Percentiles rank a stretch among this genome's conserved stretches.
phyloP scores from a whole-genome alignment of 2,329 filamentous ascomycete species.

The Clonostachys rhizophaga region DNA sequence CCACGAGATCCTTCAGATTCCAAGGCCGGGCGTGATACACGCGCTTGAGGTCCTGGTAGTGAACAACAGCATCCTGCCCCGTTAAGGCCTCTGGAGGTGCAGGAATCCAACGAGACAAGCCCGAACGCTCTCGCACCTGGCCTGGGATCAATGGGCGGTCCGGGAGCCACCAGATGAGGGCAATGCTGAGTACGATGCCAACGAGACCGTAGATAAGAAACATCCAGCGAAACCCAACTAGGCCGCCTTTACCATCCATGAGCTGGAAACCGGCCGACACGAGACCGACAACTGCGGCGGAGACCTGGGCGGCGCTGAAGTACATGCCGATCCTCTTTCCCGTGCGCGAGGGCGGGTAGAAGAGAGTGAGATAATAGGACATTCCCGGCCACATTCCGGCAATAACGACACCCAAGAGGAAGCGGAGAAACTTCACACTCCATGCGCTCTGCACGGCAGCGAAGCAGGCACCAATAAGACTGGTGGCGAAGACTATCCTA shows the following conservation, averaged over 20 bases:
- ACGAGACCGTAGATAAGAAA: constrained; percentile 82
- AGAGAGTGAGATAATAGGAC: constrained; percentile 87
- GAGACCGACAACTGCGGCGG: constrained; percentile 81
- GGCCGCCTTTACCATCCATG: constrained; percentile 74
- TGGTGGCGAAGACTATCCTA: constrained; percentile 82
- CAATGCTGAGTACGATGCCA: constrained; percentile 65
- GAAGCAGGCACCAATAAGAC: constrained; percentile 79
- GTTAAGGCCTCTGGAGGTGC: constrained; percentile 64
- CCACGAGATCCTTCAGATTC: constrained; percentile 64
- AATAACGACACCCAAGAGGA: constrained; percentile 81
- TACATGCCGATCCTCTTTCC: constrained; percentile 87
- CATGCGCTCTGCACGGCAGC: constrained; percentile 76
- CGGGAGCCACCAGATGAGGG: constrained; percentile 84
- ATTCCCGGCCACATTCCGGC: constrained; percentile 96
- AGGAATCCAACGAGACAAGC: constrained; percentile 63
- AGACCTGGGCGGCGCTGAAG: constrained; percentile 84
- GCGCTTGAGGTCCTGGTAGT: constrained; percentile 77
- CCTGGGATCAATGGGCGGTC: constrained; percentile 75
- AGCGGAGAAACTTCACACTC: constrained; percentile 83
- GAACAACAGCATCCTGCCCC: constrained; percentile 73
- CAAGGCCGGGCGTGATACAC: constrained; percentile 76
- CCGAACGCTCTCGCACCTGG: constrained; percentile 42
- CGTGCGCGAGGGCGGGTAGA: constrained; percentile 82
- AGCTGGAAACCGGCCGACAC: constrained; percentile 89
- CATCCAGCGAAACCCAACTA: constrained; percentile 90